phyloP scores from a whole-genome alignment of 1,139 yeast species.

The Pichia norvegensis region DNA sequence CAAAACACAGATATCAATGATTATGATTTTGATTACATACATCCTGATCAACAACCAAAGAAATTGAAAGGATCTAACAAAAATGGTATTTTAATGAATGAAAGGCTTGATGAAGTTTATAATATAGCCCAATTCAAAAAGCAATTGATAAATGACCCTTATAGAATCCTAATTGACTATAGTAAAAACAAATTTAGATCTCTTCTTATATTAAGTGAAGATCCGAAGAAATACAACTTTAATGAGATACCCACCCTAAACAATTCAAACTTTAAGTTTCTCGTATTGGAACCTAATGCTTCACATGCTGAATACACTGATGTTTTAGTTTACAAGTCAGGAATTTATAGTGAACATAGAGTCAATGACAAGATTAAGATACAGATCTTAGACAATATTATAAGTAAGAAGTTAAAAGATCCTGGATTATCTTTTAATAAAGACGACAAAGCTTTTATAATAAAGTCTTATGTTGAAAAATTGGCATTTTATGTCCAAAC shows the following conservation, averaged over 20 bases:
- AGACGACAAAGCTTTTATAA: conserved; percentile 39
- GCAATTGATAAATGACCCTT: conserved; percentile 43
- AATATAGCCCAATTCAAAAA: conserved; percentile 39
- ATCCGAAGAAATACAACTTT: conserved; percentile 30
- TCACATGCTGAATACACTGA: conserved; percentile 39
- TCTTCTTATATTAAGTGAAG: conserved; percentile 43
- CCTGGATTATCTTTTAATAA: conserved; percentile 26
- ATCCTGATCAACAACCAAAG: neutral
- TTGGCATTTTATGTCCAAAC: conserved; percentile 56
- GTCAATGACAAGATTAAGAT: conserved; percentile 30
- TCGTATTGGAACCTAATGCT: conserved; percentile 37
- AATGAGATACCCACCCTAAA: conserved; percentile 27
- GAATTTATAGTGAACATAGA: conserved; percentile 48
- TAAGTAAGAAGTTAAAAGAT: conserved; percentile 22
- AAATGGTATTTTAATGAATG: conserved; percentile 19
- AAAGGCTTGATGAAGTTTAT: conserved; percentile 47
- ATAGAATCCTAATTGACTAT: conserved; percentile 58
- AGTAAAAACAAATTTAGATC: conserved; percentile 57
- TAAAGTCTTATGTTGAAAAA: conserved; percentile 39
- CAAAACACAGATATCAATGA: conserved; percentile 16
- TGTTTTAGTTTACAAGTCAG: conserved; percentile 32
- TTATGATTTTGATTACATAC: conserved; percentile 18
- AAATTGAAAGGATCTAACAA: neutral
- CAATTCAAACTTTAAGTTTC: conserved; percentile 35
- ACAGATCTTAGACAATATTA: conserved; percentile 30